phyloP scores from a whole-genome alignment of 192 early-diverging fungal species.

The Obelidium mucronatum region DNA sequence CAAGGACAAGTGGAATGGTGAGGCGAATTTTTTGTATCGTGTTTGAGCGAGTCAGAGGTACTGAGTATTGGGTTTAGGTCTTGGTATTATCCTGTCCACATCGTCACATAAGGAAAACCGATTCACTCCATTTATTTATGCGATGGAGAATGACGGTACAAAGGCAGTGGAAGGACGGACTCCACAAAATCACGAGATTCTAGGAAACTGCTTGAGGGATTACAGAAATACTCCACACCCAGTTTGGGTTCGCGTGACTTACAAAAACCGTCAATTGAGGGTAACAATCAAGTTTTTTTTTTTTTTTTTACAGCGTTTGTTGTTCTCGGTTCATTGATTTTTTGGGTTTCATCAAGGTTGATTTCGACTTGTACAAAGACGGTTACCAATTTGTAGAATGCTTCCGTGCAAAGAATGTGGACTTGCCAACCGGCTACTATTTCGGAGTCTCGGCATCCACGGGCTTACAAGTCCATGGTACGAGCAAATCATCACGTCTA shows the following conservation, averaged over 20 bases:
- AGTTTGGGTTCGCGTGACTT: constrained; percentile 64
- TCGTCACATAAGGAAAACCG: constrained; percentile 43
- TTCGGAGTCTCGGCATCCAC: constrained; percentile 70
- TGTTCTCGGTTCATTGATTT: not conserved
- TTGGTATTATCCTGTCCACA: constrained; percentile 24
- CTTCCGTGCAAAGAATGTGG: constrained; percentile 56
- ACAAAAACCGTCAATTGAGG: constrained; percentile 61
- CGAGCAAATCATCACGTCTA: too few species aligned
- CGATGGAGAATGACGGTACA: constrained; percentile 69
- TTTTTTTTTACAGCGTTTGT: constrained; percentile 18
- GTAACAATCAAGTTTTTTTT: constrained; percentile 17
- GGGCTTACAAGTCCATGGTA: constrained; percentile 35
- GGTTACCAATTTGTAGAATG: constrained; percentile 64
- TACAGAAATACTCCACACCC: constrained; percentile 71
- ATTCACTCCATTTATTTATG: constrained; percentile 64
- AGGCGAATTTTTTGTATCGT: too few species aligned
- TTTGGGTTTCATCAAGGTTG: constrained; percentile 23
- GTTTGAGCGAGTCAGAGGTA: not conserved
- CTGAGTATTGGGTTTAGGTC: constrained; percentile 14
- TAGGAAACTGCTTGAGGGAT: constrained; percentile 66
- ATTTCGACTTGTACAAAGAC: constrained; percentile 60
- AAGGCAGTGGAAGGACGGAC: constrained; percentile 53
- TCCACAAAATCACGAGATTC: constrained; percentile 40
- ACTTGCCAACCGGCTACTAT: constrained; percentile 74
- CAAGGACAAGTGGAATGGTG: constrained; percentile 70